Percentiles rank a stretch among this genome's conserved stretches.
These are phyloP conservation scores for Penicillium lagena DNA, from an alignment of 495 filamentous ascomycete genomes.

Conservation along the genomic window DNA sequence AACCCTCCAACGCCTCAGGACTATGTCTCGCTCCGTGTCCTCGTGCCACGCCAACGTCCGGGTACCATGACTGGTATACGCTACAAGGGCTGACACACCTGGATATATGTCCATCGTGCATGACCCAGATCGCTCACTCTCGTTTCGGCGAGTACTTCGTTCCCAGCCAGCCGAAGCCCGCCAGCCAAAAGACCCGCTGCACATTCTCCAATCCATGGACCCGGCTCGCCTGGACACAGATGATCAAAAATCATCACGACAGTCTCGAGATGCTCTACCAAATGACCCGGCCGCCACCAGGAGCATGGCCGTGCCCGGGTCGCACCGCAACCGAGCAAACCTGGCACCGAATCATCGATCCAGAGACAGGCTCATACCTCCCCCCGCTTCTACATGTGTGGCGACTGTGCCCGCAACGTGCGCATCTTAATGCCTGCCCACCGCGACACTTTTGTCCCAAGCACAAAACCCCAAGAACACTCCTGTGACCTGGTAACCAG, in stretches of 20 bases:
- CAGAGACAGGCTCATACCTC: slow-evolving; percentile 41
- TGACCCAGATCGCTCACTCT: slow-evolving; percentile 47
- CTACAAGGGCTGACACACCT: slow-evolving; percentile 48
- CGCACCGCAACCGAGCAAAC: slow-evolving; percentile 34
- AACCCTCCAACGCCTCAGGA: slow-evolving; percentile 5
- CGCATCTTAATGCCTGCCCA: slow-evolving; percentile 45
- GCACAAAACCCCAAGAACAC: slow-evolving; percentile 20
- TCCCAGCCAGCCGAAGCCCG: slow-evolving; percentile 33
- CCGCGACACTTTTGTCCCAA: slow-evolving; percentile 39
- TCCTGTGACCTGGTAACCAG: slow-evolving; percentile 45
- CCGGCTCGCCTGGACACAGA: slow-evolving; percentile 61
- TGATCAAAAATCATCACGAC: slow-evolving; percentile 46
- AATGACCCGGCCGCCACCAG: slow-evolving; percentile 39
- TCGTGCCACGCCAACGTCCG: slow-evolving; percentile 38
- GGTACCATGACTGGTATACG: slow-evolving; percentile 61
- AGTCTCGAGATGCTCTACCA: slow-evolving; percentile 50
- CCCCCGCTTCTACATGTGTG: slow-evolving; percentile 52
- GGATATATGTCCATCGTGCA: slow-evolving; percentile 61
- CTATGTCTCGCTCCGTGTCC: slow-evolving; percentile 48
- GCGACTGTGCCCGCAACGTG: slow-evolving; percentile 45
- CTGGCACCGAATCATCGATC: slow-evolving; percentile 58
- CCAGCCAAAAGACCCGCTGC: slow-evolving; percentile 41
- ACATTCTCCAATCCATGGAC: slow-evolving; percentile 59
- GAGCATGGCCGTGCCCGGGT: slow-evolving; percentile 44
- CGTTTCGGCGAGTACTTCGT: slow-evolving; percentile 48